Evolutionary conservation across 2,329 filamentous ascomycete species (phyloP).

Genomic region (Talaromyces sp.): DNA sequence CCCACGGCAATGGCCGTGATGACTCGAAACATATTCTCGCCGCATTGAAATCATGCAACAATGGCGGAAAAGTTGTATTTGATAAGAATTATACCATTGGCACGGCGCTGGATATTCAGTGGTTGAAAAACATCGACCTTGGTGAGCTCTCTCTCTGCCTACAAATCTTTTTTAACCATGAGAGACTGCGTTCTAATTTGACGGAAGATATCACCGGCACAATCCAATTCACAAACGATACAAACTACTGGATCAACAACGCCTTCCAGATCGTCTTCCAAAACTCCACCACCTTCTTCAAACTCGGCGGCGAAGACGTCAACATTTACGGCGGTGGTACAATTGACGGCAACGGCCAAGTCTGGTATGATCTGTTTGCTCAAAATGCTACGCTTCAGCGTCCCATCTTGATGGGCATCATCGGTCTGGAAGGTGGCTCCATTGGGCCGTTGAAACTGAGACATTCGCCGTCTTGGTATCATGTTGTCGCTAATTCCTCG

Average conservation of each 20-base stretch:
- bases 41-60: slow-evolving; percentile 58
- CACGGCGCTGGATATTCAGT: slow-evolving; percentile 63
- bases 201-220: slow-evolving; percentile 54
- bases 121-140: slow-evolving; percentile 61
- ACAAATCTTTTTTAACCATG: not conserved
- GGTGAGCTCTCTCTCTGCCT: slow-evolving; percentile 34
- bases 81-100: slow-evolving; percentile 59
- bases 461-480: slow-evolving; percentile 62
- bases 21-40: slow-evolving; percentile 52
- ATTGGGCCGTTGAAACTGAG: slow-evolving; percentile 60
- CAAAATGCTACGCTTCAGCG: slow-evolving; percentile 55
- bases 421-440: slow-evolving; percentile 55
- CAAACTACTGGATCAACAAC: slow-evolving; percentile 65
- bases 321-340: slow-evolving; percentile 65
- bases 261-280: slow-evolving; percentile 64
- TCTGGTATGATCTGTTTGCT: slow-evolving; percentile 63
- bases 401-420: slow-evolving; percentile 56
- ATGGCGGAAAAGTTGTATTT: slow-evolving; percentile 61
- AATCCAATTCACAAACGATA: slow-evolving; percentile 63
- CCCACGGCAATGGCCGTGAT: slow-evolving; percentile 36
- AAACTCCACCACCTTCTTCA: slow-evolving; percentile 65
- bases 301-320: slow-evolving; percentile 62
- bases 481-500: slow-evolving; percentile 62
- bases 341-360: slow-evolving; percentile 62
- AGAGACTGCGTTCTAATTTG: not conserved